These are phyloP conservation scores for Ogataea paradorogensis DNA, from an alignment of 805 yeast genomes.

Conservation along the genomic window DNA sequence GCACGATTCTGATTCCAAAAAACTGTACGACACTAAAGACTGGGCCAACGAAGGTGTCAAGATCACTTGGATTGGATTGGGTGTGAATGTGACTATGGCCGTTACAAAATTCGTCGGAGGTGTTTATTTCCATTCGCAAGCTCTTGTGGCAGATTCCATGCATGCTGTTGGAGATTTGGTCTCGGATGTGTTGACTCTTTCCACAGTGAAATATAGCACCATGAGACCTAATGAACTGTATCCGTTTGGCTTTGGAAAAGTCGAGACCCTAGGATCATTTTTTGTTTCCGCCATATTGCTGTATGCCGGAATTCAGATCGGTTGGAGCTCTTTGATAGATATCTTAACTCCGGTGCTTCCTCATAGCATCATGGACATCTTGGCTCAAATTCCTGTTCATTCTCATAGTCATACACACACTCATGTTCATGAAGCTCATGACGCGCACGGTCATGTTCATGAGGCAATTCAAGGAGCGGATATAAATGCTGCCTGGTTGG, in stretches of 20 bases:
- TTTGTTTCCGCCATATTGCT: constrained; percentile 81
- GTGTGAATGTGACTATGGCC: constrained; percentile 84
- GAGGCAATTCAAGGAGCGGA: constrained; percentile 43
- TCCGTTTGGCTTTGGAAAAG: constrained; percentile 90
- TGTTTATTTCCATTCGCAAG: constrained; percentile 88
- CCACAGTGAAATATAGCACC: constrained; percentile 77
- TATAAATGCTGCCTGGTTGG: constrained; percentile 95
- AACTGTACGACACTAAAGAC: constrained; percentile 42
- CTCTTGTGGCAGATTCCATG: constrained; percentile 89
- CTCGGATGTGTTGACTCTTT: constrained; percentile 83
- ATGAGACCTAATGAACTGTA: constrained; percentile 56
- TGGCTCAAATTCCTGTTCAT: constrained; percentile 49
- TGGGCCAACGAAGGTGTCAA: constrained; percentile 80
- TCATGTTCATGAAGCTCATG: constrained; percentile 31
- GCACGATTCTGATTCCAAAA: constrained; percentile 41
- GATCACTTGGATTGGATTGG: constrained; percentile 88
- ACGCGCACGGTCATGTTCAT: constrained; percentile 2
- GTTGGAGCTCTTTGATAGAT: constrained; percentile 74
- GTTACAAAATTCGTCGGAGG: constrained; percentile 87
- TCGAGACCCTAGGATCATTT: constrained; percentile 88
- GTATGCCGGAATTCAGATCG: constrained; percentile 87
- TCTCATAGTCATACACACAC: constrained; percentile 52
- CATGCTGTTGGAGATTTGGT: constrained; percentile 90
- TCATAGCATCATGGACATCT: constrained; percentile 51
- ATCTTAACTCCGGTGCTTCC: constrained; percentile 69